Base-by-base conservation (phyloP, 352 stramenopile species). In the Globisporangium canariense region DNA sequence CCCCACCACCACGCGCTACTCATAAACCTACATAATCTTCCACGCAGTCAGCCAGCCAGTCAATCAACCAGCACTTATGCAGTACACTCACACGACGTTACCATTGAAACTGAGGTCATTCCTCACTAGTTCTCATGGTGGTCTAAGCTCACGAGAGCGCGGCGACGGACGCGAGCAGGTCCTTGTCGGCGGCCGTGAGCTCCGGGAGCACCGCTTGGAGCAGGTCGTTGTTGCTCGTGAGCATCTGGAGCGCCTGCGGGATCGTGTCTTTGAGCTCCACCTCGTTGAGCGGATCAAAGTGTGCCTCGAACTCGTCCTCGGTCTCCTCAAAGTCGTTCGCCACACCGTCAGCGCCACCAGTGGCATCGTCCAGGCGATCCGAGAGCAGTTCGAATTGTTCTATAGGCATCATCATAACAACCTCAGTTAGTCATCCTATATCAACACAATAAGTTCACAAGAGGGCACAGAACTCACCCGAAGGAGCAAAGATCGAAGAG, bases 271-370 rank as follows among this genome's bases (percentile, higher is more conserved):
- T 93, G 20, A 93, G 69, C 32, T 91, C 81, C 14, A 93, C 67
- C 4, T 93, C 85, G 58, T 89, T 91, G 22, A 93, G 67, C 18
- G 85, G 81, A 54, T 93, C 85, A 58, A 93, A 91, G 49, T 90
- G 81, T 0, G 85, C 82, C 58, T 93, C 85, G 61, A 93, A 89
- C 52, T 89, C 84, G 64, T 93, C 80, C 51, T 93, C 82, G 1
- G 78, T 68, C 32, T 88, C 79, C 55, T 83, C 81, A 36, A 69
- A 76, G 51, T 78, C 73, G 41, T 76, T 71, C 13, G 77, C 65
- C 32, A 72, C 61, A 13, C 78, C 75, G 3, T 77, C 70, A 5
- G 70, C 72, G n/a, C 63, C 70, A 5, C 60, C 67, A 2, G 30
- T 41, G 6, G 41, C n/a, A 46, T 63, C 71, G 57, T 88, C 74